These are phyloP conservation scores for Mycena filopes DNA, from an alignment of 768 basidiomycete species.

Conservation along the genomic window DNA sequence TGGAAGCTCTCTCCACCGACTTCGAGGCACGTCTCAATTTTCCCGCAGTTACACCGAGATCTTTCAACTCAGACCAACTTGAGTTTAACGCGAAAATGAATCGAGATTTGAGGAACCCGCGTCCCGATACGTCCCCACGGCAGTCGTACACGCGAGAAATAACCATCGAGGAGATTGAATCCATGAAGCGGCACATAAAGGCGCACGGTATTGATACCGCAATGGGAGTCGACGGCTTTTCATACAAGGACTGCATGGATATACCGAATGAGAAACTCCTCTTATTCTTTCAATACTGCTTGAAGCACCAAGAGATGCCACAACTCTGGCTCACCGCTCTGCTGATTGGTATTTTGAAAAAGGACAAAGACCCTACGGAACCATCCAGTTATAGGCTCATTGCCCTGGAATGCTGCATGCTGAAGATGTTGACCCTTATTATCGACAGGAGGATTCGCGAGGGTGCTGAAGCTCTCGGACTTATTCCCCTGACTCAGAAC, in stretches of 20 bases:
- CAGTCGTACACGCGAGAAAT: background rate
- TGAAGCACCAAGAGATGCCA: constrained; percentile 2
- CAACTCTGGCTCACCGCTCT: background rate
- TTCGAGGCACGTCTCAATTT: too few species aligned
- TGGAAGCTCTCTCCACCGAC: too few species aligned
- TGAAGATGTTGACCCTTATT: background rate
- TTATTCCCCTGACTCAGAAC: background rate
- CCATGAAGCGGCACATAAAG: background rate
- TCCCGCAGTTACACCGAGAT: too few species aligned
- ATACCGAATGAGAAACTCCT: constrained; percentile 4
- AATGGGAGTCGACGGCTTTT: constrained; percentile 1
- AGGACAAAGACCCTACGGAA: background rate
- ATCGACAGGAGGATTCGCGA: background rate
- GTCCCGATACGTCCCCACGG: background rate
- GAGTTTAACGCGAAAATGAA: background rate
- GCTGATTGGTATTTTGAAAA: background rate
- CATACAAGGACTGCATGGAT: background rate
- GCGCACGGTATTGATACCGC: background rate
- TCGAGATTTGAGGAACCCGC: background rate
- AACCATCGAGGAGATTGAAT: background rate
- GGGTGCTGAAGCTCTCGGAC: background rate
- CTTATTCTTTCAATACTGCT: background rate
- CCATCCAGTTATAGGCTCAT: constrained; percentile 1
- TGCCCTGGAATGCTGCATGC: background rate
- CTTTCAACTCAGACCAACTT: too few species aligned